Conservation (phyloP, 352 stramenopile genomes). For the Phytophthora multivora region DNA sequence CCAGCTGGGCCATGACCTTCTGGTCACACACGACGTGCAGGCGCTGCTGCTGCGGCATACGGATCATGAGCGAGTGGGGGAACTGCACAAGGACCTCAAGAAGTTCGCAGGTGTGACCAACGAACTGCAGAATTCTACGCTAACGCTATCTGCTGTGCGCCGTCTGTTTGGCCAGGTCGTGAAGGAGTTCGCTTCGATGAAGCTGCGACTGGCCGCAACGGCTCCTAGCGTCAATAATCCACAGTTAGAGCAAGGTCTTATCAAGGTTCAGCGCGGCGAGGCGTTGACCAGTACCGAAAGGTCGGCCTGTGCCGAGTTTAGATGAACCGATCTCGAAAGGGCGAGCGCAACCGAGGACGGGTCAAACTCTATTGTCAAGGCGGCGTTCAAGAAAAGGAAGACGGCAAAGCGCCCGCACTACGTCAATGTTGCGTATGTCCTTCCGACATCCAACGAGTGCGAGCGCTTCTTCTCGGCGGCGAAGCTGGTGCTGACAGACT, state of each 20-base stretch:
- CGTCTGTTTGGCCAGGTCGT: slow-evolving; percentile 9
- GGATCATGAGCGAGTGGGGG: background rate
- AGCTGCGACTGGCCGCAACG: background rate
- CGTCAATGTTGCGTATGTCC: slow-evolving; percentile 2
- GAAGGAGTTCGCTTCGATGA: background rate
- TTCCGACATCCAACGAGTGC: slow-evolving; percentile 29
- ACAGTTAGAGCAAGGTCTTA: slow-evolving; percentile 3
- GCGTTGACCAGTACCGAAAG: background rate
- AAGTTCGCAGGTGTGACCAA: slow-evolving; percentile 6
- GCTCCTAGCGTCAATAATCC: slow-evolving; percentile 10
- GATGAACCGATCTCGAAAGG: background rate
- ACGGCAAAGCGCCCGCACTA: background rate
- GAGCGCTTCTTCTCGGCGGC: slow-evolving; percentile 26
- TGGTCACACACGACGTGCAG: background rate
- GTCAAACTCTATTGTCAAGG: slow-evolving; percentile 2
- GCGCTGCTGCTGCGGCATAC: background rate
- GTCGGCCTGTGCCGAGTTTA: slow-evolving; percentile 3
- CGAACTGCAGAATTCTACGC: slow-evolving; percentile 2
- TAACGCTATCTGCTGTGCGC: slow-evolving; percentile 12
- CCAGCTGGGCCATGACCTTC: background rate
- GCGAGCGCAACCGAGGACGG: background rate
- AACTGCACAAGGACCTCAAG: background rate
- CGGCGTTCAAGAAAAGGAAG: slow-evolving; percentile 15
- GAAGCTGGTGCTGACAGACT: slow-evolving; percentile 22
- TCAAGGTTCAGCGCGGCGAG: slow-evolving; percentile 11